Base-by-base conservation (phyloP, 768 basidiomycete genomes). In the Mycena galopus region DNA sequence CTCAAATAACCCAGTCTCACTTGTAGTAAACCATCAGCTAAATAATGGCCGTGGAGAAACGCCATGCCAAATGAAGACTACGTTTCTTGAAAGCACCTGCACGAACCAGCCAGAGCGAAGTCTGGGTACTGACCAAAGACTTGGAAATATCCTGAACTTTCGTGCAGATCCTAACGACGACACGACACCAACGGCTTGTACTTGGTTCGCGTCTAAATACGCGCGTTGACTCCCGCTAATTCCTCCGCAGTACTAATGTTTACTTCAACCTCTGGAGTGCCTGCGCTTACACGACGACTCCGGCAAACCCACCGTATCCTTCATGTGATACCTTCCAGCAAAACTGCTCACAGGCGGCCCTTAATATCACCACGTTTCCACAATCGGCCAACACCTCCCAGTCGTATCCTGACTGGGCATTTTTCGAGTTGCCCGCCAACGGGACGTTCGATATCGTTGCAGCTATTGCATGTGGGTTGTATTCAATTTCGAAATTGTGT, bases 261-360 rank as follows among this genome's bases (percentile, higher is more conserved):
- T 72, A 35, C 63, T 71, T 75, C 62, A 75, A 74, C 30, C 73
- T 74, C 51, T 72, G 70, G 71, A 69, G 63, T 59, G 74, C 71
- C 17, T 75, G 74, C 50, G 9, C 51, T 7, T 72, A 29, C 50
- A 51, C 67, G 3, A 55, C 14, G 23, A 47, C 63, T 56, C 58
- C 12, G 3, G 33, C 12, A 3, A 69, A 75, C 21, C 39, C 60
- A n/a, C 23, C 71, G 14, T 37, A 67, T 14, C 73, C 73, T 19
- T 1, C 29, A 9, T 63, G 67, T 55, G 60, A 62, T 23, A 21
- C 44, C 7, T 39, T 72, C 47, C 17, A 47, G n/a, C 39, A 72
- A 21, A 35, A 47, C 2, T 75, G 74, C 71, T 39, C 39, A 32
- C 39, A 62, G 33, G 39, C 62, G n/a, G 59, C 67, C 29, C 11